Conservation (phyloP, 805 yeast species). For the Candida insectalens region DNA sequence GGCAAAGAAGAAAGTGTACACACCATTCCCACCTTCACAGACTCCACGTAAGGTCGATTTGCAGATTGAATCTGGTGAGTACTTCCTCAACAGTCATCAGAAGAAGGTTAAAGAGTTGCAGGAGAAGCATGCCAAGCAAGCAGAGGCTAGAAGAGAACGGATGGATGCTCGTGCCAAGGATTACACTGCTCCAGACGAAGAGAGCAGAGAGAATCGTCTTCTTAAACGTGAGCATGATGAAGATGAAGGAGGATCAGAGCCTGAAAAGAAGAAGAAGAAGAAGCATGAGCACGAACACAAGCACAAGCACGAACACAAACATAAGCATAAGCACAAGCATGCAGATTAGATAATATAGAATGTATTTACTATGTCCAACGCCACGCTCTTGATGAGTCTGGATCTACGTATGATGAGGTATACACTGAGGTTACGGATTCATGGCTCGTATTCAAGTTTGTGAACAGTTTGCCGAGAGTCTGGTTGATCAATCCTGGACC, state of each 20-base stretch:
- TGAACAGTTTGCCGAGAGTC: background rate
- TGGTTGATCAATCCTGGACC: background rate
- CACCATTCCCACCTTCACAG: constrained; percentile 99
- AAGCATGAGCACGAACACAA: constrained; percentile 18
- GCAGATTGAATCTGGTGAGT: constrained; percentile 97
- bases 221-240: constrained; percentile 21
- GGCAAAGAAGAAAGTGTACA: constrained; percentile 64
- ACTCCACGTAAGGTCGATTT: constrained; percentile 94
- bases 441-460: no score
- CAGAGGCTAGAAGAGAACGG: constrained; percentile 53
- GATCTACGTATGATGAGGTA: no score
- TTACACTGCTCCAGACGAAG: constrained; percentile 81
- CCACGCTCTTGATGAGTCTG: no score
- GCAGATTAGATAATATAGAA: background rate
- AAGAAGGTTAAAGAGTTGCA: constrained; percentile 62
- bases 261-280: constrained; percentile 19
- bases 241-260: constrained; percentile 21
- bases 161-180: constrained; percentile 67
- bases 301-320: constrained; percentile 3
- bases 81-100: constrained; percentile 82
- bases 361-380: background rate
- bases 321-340: constrained; percentile 4
- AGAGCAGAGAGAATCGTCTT: constrained; percentile 25
- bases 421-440: no score
- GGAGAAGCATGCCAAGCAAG: constrained; percentile 74